phyloP scores from a whole-genome alignment of 2,329 filamentous ascomycete species.

The Aotearoamyces nothofagi region DNA sequence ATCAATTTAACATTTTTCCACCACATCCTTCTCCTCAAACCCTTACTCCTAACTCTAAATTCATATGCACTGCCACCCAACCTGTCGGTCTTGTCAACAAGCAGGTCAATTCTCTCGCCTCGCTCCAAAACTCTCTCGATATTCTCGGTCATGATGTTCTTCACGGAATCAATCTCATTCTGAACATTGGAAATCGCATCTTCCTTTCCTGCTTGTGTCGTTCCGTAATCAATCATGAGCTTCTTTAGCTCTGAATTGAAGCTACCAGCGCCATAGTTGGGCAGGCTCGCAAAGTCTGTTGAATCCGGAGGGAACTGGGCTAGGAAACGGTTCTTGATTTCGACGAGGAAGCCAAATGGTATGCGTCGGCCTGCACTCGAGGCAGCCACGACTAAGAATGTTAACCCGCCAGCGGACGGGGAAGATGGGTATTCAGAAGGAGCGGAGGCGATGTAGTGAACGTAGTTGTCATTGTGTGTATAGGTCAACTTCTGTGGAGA shows the following conservation, averaged over 20 bases:
- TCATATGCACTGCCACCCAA: slow-evolving; percentile 79
- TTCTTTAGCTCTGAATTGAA: slow-evolving; percentile 70
- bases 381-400: slow-evolving; percentile 81
- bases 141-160: slow-evolving; percentile 90
- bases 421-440: slow-evolving; percentile 46
- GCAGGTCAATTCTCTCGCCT: slow-evolving; percentile 80
- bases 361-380: slow-evolving; percentile 71
- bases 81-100: slow-evolving; percentile 94
- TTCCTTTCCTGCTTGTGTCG: slow-evolving; percentile 56
- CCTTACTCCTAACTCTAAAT: slow-evolving; percentile 75
- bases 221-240: slow-evolving; percentile 75
- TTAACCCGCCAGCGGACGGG: slow-evolving; percentile 63
- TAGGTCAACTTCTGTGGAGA: slow-evolving; percentile 81
- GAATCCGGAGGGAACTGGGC: slow-evolving; percentile 45
- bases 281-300: slow-evolving; percentile 63
- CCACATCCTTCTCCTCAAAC: slow-evolving; percentile 90
- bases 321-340: slow-evolving; percentile 81
- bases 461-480: slow-evolving; percentile 80
- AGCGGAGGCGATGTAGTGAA: slow-evolving; percentile 87
- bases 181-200: slow-evolving; percentile 76
- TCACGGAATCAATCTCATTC: slow-evolving; percentile 81
- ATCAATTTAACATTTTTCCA: slow-evolving; percentile 99
- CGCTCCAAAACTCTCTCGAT: slow-evolving; percentile 81
- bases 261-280: slow-evolving; percentile 76
- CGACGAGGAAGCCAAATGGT: slow-evolving; percentile 82